Evolutionary conservation across 257 asterid species (phyloP).

Genomic region (Solanum pimpinellifolium): DNA sequence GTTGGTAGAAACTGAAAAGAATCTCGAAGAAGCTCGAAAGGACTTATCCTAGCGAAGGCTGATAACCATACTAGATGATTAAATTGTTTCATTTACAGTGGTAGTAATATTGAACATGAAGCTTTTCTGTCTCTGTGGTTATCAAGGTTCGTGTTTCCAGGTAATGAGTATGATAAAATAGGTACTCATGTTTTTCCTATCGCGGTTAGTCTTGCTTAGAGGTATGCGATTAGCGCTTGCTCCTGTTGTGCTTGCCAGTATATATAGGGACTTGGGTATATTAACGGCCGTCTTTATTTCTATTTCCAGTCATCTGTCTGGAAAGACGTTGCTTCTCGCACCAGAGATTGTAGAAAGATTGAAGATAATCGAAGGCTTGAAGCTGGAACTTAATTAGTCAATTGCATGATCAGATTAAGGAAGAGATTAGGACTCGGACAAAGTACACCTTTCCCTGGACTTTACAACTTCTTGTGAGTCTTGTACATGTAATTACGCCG

Average conservation of each 20-base stretch:
- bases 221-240: slow-evolving; percentile 30
- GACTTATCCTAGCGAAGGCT: neutral
- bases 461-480: neutral
- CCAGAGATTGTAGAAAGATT: neutral
- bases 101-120: slow-evolving; percentile 15
- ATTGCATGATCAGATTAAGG: neutral
- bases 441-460: neutral
- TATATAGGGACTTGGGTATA: slow-evolving; percentile 27
- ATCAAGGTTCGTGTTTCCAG: slow-evolving; percentile 28
- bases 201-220: slow-evolving; percentile 20
- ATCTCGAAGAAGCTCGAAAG: neutral
- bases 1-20: neutral
- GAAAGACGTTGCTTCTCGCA: neutral
- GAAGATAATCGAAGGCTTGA: neutral
- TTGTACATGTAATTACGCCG: neutral
- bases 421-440: neutral
- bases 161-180: neutral
- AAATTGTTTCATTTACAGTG: slow-evolving; percentile 7
- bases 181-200: slow-evolving; percentile 6
- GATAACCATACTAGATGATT: slow-evolving; percentile 12
- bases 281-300: neutral
- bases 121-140: slow-evolving; percentile 35
- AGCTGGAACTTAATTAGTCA: neutral
- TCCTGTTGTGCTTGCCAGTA: slow-evolving; percentile 23
- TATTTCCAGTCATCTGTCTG: slow-evolving; percentile 30